Conservation (phyloP, 148 eudicot species). For the Heliamphora exappendiculata region DNA sequence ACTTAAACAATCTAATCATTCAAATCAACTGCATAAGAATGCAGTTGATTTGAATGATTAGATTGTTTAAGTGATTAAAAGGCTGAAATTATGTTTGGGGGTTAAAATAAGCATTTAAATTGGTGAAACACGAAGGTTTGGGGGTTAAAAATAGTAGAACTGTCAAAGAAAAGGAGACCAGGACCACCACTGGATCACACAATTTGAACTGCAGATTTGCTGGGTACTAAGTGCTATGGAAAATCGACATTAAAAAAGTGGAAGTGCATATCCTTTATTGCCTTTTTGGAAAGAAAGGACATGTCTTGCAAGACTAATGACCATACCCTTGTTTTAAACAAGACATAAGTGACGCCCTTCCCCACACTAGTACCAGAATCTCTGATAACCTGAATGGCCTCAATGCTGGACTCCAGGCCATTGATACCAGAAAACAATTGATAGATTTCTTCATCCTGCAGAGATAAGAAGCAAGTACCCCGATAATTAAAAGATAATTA, state of each 20-base stretch:
- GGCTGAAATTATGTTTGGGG: too few relatives aligned
- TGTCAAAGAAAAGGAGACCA: neutral
- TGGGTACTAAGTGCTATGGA: neutral
- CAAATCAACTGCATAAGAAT: too few relatives aligned
- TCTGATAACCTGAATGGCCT: constrained; percentile 81
- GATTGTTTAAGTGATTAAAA: too few relatives aligned
- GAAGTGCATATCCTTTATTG: neutral
- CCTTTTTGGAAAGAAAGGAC: neutral
- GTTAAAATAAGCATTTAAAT: neutral
- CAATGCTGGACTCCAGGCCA: constrained; percentile 58
- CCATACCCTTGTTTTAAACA: constrained; percentile 87
- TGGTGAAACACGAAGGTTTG: neutral
- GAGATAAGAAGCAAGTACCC: constrained; percentile 5
- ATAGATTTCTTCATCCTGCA: constrained; percentile 82
- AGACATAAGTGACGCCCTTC: constrained; percentile 85
- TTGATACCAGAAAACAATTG: constrained; percentile 61
- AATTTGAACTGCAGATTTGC: neutral
- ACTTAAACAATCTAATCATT: too few relatives aligned
- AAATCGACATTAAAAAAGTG: neutral
- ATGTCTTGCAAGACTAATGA: neutral
- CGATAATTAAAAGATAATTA: constrained; percentile 7
- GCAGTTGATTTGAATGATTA: too few relatives aligned
- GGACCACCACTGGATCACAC: neutral
- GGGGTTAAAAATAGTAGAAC: neutral
- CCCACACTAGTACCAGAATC: constrained; percentile 72